A percentile compares a stretch with the other conserved stretches of the same genome.
Evolutionary conservation across 106 monocot species (phyloP).

Genomic region (Dioscorea dumetorum): DNA sequence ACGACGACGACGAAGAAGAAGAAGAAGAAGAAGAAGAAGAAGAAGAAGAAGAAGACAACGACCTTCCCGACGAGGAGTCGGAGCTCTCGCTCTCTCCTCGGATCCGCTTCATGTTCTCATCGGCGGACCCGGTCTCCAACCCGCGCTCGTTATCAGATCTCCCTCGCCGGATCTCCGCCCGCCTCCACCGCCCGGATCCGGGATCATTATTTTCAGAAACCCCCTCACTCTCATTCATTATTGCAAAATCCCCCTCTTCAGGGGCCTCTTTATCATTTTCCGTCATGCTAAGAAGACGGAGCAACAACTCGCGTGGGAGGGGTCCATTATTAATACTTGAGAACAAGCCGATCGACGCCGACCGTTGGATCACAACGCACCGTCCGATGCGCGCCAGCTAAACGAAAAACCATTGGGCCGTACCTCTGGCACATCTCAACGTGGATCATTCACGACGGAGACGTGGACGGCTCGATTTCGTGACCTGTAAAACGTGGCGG

Average conservation of each 20-base stretch:
- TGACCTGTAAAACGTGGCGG: background rate
- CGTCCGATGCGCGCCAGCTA: background rate
- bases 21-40: constrained; percentile 3
- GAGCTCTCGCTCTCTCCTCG: background rate
- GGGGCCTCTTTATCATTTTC: background rate
- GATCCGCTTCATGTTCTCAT: background rate
- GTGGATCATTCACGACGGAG: constrained; percentile 1
- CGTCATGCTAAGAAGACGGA: background rate
- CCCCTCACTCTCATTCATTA: background rate
- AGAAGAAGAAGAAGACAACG: background rate
- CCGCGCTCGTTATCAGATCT: too few relatives aligned
- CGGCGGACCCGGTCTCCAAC: background rate
- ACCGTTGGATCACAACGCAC: constrained; percentile 2
- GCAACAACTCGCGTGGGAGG: too few relatives aligned
- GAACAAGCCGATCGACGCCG: background rate
- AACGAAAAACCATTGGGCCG: too few relatives aligned
- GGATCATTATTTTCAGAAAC: background rate
- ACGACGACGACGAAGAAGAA: background rate
- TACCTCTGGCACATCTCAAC: background rate
- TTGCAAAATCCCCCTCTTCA: background rate
- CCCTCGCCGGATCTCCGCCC: background rate
- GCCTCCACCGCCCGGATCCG: background rate
- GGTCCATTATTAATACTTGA: background rate
- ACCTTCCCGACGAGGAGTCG: background rate
- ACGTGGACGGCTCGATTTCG: constrained; percentile 13